Conservation (phyloP, 2,329 filamentous ascomycete genomes). For the Penicillium sp. region DNA sequence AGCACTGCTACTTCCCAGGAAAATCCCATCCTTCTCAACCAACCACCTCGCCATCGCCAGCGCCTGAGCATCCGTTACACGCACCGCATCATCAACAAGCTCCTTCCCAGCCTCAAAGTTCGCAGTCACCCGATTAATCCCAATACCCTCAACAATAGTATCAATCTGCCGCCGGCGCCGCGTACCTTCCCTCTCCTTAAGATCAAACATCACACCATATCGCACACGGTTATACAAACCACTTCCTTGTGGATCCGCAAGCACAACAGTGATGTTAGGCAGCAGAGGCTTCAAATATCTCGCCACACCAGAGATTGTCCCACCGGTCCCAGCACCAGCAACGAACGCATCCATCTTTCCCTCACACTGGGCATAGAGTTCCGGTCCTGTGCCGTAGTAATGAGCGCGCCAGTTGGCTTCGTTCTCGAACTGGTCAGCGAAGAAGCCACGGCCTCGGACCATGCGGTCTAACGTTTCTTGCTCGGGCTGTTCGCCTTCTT, state of each 20-base stretch:
- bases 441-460: constrained; percentile 75
- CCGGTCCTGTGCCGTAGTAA: constrained; percentile 77
- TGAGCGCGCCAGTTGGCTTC: constrained; percentile 86
- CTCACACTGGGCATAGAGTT: constrained; percentile 76
- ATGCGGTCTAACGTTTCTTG: constrained; percentile 20
- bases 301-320: constrained; percentile 85
- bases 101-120: constrained; percentile 89
- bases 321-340: constrained; percentile 89
- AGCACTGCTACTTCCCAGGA: constrained; percentile 90
- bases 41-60: constrained; percentile 93
- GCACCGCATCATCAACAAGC: constrained; percentile 84
- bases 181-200: constrained; percentile 86
- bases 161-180: constrained; percentile 87
- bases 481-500: constrained; percentile 9
- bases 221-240: constrained; percentile 89
- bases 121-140: constrained; percentile 87
- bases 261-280: constrained; percentile 65
- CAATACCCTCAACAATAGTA: constrained; percentile 92
- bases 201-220: constrained; percentile 92
- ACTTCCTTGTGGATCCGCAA: constrained; percentile 92
- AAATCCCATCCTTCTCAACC: constrained; percentile 92
- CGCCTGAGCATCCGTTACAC: constrained; percentile 85
- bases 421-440: constrained; percentile 95
- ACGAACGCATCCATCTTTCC: constrained; percentile 82
- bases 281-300: constrained; percentile 74